Evolutionary conservation across 2,329 filamentous ascomycete genomes (phyloP), one percentile per base, ranked within the genome.

Genomic region (Diaporthe ilicicola): DNA sequence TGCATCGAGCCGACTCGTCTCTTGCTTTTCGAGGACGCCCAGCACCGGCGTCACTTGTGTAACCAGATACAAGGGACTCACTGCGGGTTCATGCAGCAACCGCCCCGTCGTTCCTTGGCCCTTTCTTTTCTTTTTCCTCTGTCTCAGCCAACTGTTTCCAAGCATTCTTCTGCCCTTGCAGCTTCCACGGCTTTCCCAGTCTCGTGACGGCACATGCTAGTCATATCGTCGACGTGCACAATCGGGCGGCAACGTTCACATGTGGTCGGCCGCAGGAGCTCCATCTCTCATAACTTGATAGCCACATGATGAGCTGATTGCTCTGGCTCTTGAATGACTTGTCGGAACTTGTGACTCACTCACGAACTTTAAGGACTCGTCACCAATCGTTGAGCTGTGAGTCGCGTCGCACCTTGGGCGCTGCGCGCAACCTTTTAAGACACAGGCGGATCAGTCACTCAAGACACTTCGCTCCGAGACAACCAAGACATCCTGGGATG

Each of bases 21-120:
- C 12, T 22, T 24, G 59, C 22, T 15, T 64, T 50, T 34, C 29
- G 29, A 37, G 44, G 44, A 27, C 19, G 13, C n/a, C n/a, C 42
- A 50, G 13, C 29, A 34, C 34, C 37, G 44, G 59, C 48, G n/a
- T 50, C 59, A 64, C 59, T 24, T 37, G 59, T 64, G 59, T 50
- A n/a, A 64, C 59, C 34, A 6, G 44, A 64, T 6, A 62, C 22
- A 24, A 19, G 34, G 59, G 46, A 64, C 59, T 50, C 44, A 15
- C 15, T 19, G 44, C 29, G 44, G 59, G 59, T 50, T 64, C 59
- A 48, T 50, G 59, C 59, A 50, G 59, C 59, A 42, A 37, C 19
- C 53, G 4, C 48, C 59, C 59, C n/a, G 59, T 50, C n/a, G 1
- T 24, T 19, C 59, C 59, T 17, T 50, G 44, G 5, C 15, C 22